Evolutionary conservation across 1,284 basidiomycete species (phyloP).

Genomic region (Abortiporus biennis): DNA sequence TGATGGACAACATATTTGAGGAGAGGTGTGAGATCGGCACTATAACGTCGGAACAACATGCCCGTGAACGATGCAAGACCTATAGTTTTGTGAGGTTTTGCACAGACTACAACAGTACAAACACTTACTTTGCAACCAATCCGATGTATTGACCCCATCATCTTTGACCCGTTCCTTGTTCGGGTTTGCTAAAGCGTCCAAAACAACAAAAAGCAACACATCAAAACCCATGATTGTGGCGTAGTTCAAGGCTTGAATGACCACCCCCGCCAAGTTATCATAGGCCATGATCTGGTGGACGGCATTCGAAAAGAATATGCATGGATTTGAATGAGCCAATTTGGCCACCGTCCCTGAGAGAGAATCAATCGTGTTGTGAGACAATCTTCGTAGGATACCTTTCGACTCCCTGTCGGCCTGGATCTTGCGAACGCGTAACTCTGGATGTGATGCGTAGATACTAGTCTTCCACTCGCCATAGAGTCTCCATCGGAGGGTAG

Average conservation of each 20-base stretch:
- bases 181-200: slow-evolving; percentile 87
- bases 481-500: slow-evolving; percentile 77
- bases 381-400: slow-evolving; percentile 73
- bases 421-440: slow-evolving; percentile 64
- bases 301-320: slow-evolving; percentile 85
- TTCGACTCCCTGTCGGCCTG: slow-evolving; percentile 78
- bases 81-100: slow-evolving; percentile 25
- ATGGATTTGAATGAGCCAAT: slow-evolving; percentile 90
- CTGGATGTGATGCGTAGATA: slow-evolving; percentile 65
- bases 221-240: slow-evolving; percentile 92
- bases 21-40: slow-evolving; percentile 78
- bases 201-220: slow-evolving; percentile 82
- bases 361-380: slow-evolving; percentile 77
- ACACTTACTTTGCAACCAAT: slow-evolving; percentile 89
- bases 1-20: slow-evolving; percentile 92
- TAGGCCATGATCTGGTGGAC: slow-evolving; percentile 96
- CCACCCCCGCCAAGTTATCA: slow-evolving; percentile 87
- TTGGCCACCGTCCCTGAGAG: slow-evolving; percentile 90
- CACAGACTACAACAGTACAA: slow-evolving; percentile 1
- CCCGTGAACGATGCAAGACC: slow-evolving; percentile 91
- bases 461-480: slow-evolving; percentile 94
- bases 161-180: slow-evolving; percentile 83
- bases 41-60: slow-evolving; percentile 85
- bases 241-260: slow-evolving; percentile 89
- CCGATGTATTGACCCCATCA: slow-evolving; percentile 87